A percentile compares a stretch with the other conserved stretches of the same genome.
Evolutionary conservation across 176 grass and related monocot species (phyloP).

Genomic region (Aegilops sharonensis): DNA sequence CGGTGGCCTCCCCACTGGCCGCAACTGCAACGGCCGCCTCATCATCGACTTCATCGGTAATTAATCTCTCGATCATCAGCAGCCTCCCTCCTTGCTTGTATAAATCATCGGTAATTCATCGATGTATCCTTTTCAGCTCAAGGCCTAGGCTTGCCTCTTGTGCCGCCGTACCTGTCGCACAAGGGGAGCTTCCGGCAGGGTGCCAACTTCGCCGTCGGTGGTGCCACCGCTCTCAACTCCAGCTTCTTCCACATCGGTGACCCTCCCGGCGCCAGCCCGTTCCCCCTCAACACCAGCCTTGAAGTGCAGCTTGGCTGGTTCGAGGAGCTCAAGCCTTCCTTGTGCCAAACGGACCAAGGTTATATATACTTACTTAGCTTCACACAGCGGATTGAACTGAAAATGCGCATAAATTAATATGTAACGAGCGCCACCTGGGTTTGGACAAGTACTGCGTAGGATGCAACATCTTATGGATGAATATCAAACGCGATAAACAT

Average conservation of each 20-base stretch:
- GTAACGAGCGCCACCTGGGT: too few species aligned
- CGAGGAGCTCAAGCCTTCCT: conserved; percentile 33
- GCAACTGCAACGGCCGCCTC: conserved; percentile 63
- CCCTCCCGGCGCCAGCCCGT: neutral
- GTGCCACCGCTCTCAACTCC: conserved; percentile 7
- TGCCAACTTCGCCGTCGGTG: conserved; percentile 49
- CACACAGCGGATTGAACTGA: neutral
- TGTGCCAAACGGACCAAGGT: conserved; percentile 36
- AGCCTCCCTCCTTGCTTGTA: neutral
- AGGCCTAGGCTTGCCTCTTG: conserved; percentile 23
- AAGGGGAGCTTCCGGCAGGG: conserved; percentile 27
- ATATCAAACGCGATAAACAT: neutral
- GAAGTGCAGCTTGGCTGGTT: conserved; percentile 43
- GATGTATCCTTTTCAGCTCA: neutral
- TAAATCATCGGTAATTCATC: neutral
- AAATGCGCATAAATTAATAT: neutral
- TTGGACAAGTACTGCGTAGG: neutral
- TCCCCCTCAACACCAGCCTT: conserved; percentile 34
- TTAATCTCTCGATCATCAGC: neutral
- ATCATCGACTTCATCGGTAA: conserved; percentile 61
- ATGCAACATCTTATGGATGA: neutral
- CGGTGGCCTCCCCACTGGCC: conserved; percentile 24
- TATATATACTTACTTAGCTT: neutral
- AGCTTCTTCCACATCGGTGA: conserved; percentile 23
- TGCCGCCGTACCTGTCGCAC: conserved; percentile 29